phyloP scores from a whole-genome alignment of 306 rosid species.

The Luffa aegyptiaca region DNA sequence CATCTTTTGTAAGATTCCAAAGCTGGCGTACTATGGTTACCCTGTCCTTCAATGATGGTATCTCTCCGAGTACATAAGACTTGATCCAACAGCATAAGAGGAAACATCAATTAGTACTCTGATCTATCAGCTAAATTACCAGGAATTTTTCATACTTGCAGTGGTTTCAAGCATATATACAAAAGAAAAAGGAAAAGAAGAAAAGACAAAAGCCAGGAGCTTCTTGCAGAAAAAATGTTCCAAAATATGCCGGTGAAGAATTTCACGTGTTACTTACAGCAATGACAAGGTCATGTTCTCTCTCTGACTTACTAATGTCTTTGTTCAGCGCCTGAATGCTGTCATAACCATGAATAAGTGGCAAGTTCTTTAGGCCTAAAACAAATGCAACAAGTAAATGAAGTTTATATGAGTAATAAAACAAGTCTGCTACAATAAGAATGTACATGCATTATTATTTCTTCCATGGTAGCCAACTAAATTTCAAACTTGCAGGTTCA shows the following conservation, averaged over 20 bases:
- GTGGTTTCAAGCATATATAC: background rate
- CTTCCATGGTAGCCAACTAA: background rate
- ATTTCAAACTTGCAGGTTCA: background rate
- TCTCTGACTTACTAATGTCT: slow-evolving; percentile 53
- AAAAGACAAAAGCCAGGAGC: background rate
- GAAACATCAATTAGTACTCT: slow-evolving; percentile 19
- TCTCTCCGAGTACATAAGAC: slow-evolving; percentile 98
- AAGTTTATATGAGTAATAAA: background rate
- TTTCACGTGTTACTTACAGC: slow-evolving; percentile 58
- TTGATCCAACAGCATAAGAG: slow-evolving; percentile 29
- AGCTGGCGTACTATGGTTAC: slow-evolving; percentile 86
- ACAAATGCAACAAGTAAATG: slow-evolving; percentile 5
- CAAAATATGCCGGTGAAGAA: background rate
- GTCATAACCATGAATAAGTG: slow-evolving; percentile 83
- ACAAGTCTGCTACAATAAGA: background rate
- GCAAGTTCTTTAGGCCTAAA: slow-evolving; percentile 76
- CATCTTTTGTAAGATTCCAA: slow-evolving; percentile 80
- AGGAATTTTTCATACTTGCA: background rate
- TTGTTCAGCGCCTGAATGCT: slow-evolving; percentile 64
- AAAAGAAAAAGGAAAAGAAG: background rate
- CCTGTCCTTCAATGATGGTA: slow-evolving; percentile 76
- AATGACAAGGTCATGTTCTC: slow-evolving; percentile 87
- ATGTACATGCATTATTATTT: background rate
- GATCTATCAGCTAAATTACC: background rate
- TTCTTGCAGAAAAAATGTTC: background rate